Conservation (phyloP, 164 flowering plant species). For the Saururus chinensis region DNA sequence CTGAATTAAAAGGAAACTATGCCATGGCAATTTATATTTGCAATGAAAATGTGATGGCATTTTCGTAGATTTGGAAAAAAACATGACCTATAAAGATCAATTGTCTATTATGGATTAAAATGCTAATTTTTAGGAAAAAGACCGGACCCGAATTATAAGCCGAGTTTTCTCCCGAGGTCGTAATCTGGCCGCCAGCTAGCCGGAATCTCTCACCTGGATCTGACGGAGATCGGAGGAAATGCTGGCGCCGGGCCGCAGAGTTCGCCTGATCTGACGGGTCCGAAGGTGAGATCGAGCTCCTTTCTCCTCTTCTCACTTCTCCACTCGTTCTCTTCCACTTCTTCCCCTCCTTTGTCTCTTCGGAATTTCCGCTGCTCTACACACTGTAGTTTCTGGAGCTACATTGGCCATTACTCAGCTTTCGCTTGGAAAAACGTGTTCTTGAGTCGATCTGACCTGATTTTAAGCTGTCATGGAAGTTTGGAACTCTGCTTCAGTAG, state of each 20-base stretch:
- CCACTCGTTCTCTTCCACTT: too few species aligned
- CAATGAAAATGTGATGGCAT: background rate
- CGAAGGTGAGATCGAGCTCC: background rate
- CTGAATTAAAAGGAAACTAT: background rate
- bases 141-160: background rate
- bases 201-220: too few species aligned
- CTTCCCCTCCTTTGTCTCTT: background rate
- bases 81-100: background rate
- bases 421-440: background rate
- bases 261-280: background rate
- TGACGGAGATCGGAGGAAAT: background rate
- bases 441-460: background rate
- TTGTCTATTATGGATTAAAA: too few species aligned
- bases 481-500: background rate
- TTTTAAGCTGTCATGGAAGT: background rate
- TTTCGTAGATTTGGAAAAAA: background rate
- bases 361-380: background rate
- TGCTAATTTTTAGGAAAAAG: background rate
- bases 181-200: background rate
- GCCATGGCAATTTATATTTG: too few species aligned
- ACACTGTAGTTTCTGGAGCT: background rate
- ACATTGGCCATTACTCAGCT: background rate
- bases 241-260: background rate
- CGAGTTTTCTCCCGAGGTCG: background rate
- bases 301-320: background rate